Evolutionary conservation across 352 stramenopile genomes (phyloP), one percentile per base, ranked within the genome.

Genomic region (Thraustochytrium striatum): DNA sequence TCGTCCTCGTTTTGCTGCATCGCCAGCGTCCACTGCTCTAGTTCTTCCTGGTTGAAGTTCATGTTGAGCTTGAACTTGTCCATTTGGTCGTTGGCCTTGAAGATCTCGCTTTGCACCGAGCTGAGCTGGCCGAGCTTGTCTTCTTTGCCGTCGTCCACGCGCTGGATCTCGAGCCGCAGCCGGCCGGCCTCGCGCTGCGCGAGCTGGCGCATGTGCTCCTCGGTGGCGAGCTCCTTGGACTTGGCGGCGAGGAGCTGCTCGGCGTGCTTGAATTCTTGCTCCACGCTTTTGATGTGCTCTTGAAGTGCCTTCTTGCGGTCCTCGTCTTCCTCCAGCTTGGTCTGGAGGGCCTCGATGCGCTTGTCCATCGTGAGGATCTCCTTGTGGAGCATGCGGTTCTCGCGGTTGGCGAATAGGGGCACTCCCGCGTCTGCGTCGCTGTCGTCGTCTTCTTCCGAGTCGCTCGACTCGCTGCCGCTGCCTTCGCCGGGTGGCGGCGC

Each of bases 31-130:
- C 94, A 98, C 86, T 98, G 93, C 85, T 98, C 93, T 81, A 98
- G 92, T 82, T 98, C 93, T 73, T 98, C 93, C 82, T 98, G 94
- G 84, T 98, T 98, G 92, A 92, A 97, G 86, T 98, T 97, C 90
- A 98, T 97, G 87, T 97, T 88, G 28, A 96, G 85, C 84, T 96
- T 97, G 81, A 98, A 97, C 72, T 91, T 88, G 83, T 98, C 94
- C 88, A 98, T 95, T 59, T 91, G 87, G 61, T 97, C 92, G 72
- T 97, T 96, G 38, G 90, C 91, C 43, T 91, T 91, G 85, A 94
- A 94, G 43, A 98, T 87, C 33, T 94, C 91, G 44, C 89, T 93
- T 82, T 98, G 92, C 30, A 95, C 85, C 11, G 83, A 85, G 69
- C 92, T 93, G 30, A 97, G 83, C 75, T 94, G 93, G 68, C 87